Base-by-base conservation (phyloP, 139 green algal species). In the Chlamydomonas sphaeroides region DNA sequence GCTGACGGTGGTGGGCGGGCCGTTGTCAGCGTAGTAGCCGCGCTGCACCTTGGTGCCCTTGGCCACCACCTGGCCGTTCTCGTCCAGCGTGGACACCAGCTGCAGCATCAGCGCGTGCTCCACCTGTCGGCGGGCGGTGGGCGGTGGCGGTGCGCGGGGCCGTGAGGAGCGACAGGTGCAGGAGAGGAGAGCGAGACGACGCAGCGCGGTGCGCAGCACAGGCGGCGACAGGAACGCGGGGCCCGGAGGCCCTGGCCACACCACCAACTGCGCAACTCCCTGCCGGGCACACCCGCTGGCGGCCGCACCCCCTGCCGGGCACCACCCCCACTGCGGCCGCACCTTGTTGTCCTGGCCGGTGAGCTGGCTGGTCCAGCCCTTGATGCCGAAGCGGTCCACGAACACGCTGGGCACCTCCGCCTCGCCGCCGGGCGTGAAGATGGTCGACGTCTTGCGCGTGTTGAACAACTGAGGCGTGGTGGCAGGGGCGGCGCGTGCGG, bases 401-500 rank as follows among this genome's bases (percentile, higher is more conserved):
- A 95, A 98, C 66, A 99, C 92, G 6, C 92, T 82, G 0, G 96
- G 95, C 63, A 98, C 95, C n/a, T 99, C 95, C 5, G 90, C 84
- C 62, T 91, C 89, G 42, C 72, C 80, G 3, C 94, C 92, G 25
- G 88, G 87, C 0, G 92, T 95, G 87, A 99, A 99, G 30, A 98
- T 92, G 21, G 92, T 90, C 4, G 91, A 97, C n/a, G 96, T 86
- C 92, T 98, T 98, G 87, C 95, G 92, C 25, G 86, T 91, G 90
- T 97, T 97, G 92, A 97, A 97, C 39, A 93, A 83, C 84, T 92
- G 74, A 33, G 67, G 41, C 11, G 25, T 21, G 63, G 59, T 53
- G 45, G 32, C n/a, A n/a, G n/a, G n/a, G n/a, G n/a, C n/a, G n/a
- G n/a, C n/a, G n/a, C n/a, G n/a, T n/a, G n/a, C n/a, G n/a, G n/a